Evolutionary conservation across 2,329 filamentous ascomycete genomes (phyloP), one percentile per base, ranked within the genome.

Genomic region (Escovopsis sp.): DNA sequence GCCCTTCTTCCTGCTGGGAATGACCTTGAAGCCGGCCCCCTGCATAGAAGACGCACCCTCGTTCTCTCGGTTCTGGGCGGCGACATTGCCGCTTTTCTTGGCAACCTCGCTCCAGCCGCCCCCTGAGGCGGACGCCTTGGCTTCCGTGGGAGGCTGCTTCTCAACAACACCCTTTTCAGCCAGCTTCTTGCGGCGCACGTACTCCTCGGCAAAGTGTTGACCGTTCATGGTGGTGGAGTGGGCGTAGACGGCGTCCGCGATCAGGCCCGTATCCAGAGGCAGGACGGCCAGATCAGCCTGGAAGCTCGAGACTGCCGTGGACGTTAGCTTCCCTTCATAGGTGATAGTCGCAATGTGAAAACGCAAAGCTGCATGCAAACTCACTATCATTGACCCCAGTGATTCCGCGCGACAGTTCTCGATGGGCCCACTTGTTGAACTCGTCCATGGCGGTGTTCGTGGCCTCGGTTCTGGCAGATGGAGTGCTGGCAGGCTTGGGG

Each of bases 51-150:
- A 20, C 24, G 53, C 54, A 51, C 62, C 54, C 59, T 57, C 58
- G 57, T 51, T 64, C 29, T 72, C 71, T 46, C 67, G 68, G 39
- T 47, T 43, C 41, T 52, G 51, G 33, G 45, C 45, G 40, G 46
- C 48, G 39, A 59, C 57, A 43, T 67, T 65, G 42, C 66, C 63
- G 39, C 83, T 82, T 71, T 95, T 95, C 79, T 96, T 96, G 2
- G 91, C 91, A 40, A 98, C 91, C 64, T 96, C 91, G 52, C 74
- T 94, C 91, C 91, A 98, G 15, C 89, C 89, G 42, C 84, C 79
- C 24, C 70, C 65, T 24, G 63, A 55, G 39, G 62, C 48, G 59
- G 66, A 46, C 52, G 60, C 43, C 55, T 70, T 56, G 47, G 67
- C 70, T 3, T 76, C 72, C 39, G 64, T 70, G 38, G 73, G 68